Evolutionary conservation across 176 grass and related monocot species (phyloP).

Genomic region (Puya raimondii): DNA sequence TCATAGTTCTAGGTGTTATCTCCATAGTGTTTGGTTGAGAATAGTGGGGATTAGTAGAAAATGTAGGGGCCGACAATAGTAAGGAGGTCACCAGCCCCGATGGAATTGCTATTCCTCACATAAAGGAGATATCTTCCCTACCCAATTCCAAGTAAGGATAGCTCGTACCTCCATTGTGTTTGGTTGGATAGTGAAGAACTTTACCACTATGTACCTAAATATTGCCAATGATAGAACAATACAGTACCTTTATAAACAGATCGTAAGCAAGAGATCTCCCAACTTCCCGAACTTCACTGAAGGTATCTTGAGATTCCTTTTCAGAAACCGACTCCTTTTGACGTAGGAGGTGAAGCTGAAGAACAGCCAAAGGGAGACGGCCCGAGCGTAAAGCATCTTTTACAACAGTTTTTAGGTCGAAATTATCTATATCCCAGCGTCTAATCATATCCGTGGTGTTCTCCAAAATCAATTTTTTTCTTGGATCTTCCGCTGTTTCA

Average conservation of each 20-base stretch:
- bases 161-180: too few relatives aligned
- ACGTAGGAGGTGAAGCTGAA: slow-evolving; percentile 77
- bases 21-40: too few relatives aligned
- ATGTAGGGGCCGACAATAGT: too few relatives aligned
- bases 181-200: too few relatives aligned
- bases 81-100: too few relatives aligned
- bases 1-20: too few relatives aligned
- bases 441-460: slow-evolving; percentile 90
- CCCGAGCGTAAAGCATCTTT: slow-evolving; percentile 81
- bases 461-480: slow-evolving; percentile 39
- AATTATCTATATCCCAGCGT: slow-evolving; percentile 71
- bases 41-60: too few relatives aligned
- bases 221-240: slow-evolving; percentile 6
- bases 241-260: slow-evolving; percentile 75
- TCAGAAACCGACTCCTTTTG: slow-evolving; percentile 42
- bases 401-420: slow-evolving; percentile 72
- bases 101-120: not conserved
- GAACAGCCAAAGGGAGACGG: slow-evolving; percentile 88
- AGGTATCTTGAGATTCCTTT: slow-evolving; percentile 50
- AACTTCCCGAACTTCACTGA: slow-evolving; percentile 80
- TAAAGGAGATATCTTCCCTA: not conserved
- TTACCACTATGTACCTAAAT: not conserved
- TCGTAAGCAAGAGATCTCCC: slow-evolving; percentile 86
- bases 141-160: too few relatives aligned
- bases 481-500: slow-evolving; percentile 25